A percentile compares a stretch with the other conserved stretches of the same genome.
Conservation (phyloP, 345 rosid genomes). For the Rhizophora apiculata region DNA sequence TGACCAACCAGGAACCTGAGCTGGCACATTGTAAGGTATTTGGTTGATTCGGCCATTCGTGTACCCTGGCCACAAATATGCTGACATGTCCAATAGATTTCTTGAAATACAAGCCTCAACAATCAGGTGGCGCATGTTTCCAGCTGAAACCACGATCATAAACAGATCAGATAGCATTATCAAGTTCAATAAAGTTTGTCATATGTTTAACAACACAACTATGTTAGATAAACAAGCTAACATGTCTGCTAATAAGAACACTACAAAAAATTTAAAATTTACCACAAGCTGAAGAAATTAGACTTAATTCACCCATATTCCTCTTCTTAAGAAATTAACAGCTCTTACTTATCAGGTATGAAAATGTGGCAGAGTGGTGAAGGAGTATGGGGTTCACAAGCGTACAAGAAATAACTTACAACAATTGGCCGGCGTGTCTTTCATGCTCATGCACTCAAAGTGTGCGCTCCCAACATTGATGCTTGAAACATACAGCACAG, state of each 20-base stretch:
- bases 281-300: too few species aligned
- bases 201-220: too few species aligned
- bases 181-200: too few species aligned
- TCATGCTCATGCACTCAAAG: constrained; percentile 63
- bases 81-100: constrained; percentile 82
- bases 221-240: too few species aligned
- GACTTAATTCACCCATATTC: too few species aligned
- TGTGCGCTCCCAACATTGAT: constrained; percentile 55
- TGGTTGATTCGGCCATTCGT: constrained; percentile 56
- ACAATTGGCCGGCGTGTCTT: constrained; percentile 65
- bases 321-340: too few species aligned
- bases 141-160: constrained; percentile 48
- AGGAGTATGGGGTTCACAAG: too few species aligned
- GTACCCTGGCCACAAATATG: constrained; percentile 91
- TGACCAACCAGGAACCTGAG: constrained; percentile 72
- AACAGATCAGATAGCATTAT: not conserved
- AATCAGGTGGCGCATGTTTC: constrained; percentile 90
- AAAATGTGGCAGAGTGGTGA: too few species aligned
- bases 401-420: constrained; percentile 47
- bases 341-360: too few species aligned
- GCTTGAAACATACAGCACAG: constrained; percentile 64
- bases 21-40: constrained; percentile 47
- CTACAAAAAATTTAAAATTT: too few species aligned
- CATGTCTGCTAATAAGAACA: too few species aligned
- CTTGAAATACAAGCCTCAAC: constrained; percentile 96